Conservation (phyloP, 2,329 filamentous ascomycete species). For the Apiospora saccharicola region DNA sequence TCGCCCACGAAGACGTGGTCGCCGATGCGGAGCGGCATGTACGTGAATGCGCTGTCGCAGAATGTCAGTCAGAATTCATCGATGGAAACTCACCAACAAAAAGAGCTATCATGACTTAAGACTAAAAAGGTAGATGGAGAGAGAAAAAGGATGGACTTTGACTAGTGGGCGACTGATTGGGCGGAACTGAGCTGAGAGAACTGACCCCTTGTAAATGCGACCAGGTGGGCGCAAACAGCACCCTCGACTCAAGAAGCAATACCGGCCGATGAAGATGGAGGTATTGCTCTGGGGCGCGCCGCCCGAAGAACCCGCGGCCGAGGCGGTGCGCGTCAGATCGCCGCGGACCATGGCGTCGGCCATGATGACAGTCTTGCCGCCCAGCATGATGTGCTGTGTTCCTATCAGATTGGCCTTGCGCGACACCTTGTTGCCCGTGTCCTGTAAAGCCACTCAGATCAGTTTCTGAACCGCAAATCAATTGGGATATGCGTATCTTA, state of each 20-base stretch:
- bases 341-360: constrained; percentile 93
- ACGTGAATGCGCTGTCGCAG: constrained; percentile 65
- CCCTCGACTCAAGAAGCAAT: constrained; percentile 85
- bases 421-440: constrained; percentile 98
- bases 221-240: constrained; percentile 84
- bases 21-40: constrained; percentile 90
- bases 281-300: constrained; percentile 60
- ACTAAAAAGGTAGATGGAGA: background rate
- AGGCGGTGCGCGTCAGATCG: constrained; percentile 73
- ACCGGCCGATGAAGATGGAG: constrained; percentile 87
- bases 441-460: constrained; percentile 57
- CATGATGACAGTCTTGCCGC: constrained; percentile 95
- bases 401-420: constrained; percentile 91
- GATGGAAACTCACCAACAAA: background rate
- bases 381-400: constrained; percentile 97
- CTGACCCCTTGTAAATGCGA: constrained; percentile 77
- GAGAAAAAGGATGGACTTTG: background rate
- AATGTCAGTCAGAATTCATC: constrained; percentile 36
- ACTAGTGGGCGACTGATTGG: background rate
- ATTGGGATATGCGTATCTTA: constrained; percentile 50
- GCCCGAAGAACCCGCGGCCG: constrained; percentile 44
- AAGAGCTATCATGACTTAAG: background rate
- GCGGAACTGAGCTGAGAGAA: background rate
- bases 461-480: background rate
- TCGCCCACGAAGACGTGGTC: constrained; percentile 93